These are phyloP conservation scores for Cercospora zeina DNA, from an alignment of 2,329 filamentous ascomycete species.

Conservation along the genomic window DNA sequence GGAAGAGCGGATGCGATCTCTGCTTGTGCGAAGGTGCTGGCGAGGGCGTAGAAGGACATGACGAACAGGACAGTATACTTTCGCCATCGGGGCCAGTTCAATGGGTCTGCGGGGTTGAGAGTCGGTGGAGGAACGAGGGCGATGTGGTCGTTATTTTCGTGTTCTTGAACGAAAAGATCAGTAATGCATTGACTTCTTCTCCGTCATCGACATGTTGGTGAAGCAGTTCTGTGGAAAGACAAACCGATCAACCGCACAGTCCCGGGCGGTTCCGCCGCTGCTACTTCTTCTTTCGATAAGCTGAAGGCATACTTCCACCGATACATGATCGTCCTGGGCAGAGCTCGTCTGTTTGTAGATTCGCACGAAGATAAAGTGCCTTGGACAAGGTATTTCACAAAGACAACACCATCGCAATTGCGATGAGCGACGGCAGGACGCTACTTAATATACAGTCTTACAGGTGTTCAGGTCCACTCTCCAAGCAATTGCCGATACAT, in stretches of 20 bases:
- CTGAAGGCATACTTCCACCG: conserved; percentile 42
- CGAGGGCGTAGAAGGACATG: conserved; percentile 45
- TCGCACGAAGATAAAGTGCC: background rate
- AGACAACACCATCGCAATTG: background rate
- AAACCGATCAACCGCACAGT: conserved; percentile 45
- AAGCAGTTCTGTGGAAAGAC: conserved; percentile 10
- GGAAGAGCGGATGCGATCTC: conserved; percentile 43
- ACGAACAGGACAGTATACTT: conserved; percentile 41
- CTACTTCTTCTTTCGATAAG: conserved; percentile 45
- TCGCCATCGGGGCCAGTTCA: conserved; percentile 44
- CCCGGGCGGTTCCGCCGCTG: conserved; percentile 44
- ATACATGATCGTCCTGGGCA: conserved; percentile 36
- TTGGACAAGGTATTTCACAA: background rate
- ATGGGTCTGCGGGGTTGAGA: conserved; percentile 44
- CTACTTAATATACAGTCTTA: background rate
- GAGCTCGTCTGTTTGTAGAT: background rate
- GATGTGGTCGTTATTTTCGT: conserved; percentile 41
- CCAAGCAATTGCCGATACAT: background rate
- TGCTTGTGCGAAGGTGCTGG: conserved; percentile 43
- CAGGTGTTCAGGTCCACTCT: background rate
- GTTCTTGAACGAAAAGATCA: conserved; percentile 26
- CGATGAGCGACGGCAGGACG: conserved; percentile 8
- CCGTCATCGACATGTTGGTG: no score
- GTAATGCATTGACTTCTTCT: background rate
- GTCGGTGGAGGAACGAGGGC: conserved; percentile 44